Percentiles rank a stretch among this genome's conserved stretches.
These are phyloP conservation scores for Elsinoe australis DNA, from an alignment of 2,329 filamentous ascomycete genomes.

Conservation along the genomic window DNA sequence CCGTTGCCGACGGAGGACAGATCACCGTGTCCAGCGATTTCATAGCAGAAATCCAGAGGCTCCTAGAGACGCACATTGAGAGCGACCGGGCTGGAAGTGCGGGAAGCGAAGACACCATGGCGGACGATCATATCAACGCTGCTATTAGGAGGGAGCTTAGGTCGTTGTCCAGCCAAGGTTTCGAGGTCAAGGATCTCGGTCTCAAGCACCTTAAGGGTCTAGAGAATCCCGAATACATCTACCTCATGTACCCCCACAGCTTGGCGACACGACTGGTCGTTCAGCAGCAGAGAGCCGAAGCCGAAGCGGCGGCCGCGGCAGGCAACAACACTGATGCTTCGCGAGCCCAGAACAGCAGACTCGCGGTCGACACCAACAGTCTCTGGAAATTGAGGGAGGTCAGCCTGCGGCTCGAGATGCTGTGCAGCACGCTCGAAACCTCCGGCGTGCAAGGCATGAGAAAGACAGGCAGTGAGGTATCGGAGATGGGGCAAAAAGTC, in stretches of 20 bases:
- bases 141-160: constrained; percentile 81
- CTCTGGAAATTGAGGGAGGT: constrained; percentile 88
- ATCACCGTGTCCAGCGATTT: constrained; percentile 97
- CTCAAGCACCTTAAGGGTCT: constrained; percentile 93
- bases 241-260: constrained; percentile 87
- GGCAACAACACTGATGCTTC: constrained; percentile 42
- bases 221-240: constrained; percentile 93
- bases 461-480: constrained; percentile 71
- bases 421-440: constrained; percentile 82
- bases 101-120: constrained; percentile 65
- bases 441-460: constrained; percentile 56
- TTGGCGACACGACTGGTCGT: constrained; percentile 71
- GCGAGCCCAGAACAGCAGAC: constrained; percentile 51
- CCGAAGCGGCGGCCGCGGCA: constrained; percentile 33
- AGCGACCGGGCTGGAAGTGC: constrained; percentile 62
- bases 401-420: constrained; percentile 80
- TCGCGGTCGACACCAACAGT: constrained; percentile 74
- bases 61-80: constrained; percentile 82
- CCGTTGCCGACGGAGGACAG: constrained; percentile 90
- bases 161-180: constrained; percentile 81
- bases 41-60: constrained; percentile 89
- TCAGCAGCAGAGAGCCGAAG: constrained; percentile 50
- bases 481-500: constrained; percentile 61
- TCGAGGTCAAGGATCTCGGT: constrained; percentile 93
- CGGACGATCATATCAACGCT: constrained; percentile 65